Percentiles rank a stretch among this genome's conserved stretches.
phyloP scores from a whole-genome alignment of 2,329 filamentous ascomycete species.

The Seiridium cupressi region DNA sequence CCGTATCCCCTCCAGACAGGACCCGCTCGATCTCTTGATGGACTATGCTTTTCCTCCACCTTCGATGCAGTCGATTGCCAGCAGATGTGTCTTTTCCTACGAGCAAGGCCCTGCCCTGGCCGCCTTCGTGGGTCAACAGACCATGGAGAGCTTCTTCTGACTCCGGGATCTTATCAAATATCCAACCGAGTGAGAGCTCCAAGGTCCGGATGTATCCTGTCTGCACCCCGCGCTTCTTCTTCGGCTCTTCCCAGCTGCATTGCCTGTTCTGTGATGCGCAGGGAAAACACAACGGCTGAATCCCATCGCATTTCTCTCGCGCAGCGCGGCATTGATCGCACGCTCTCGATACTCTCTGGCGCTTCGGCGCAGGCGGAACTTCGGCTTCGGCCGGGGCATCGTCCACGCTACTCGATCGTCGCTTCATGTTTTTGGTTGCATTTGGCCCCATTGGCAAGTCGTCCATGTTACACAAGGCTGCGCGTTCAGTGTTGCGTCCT shows the following conservation, averaged over 20 bases:
- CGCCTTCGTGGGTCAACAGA: slow-evolving; percentile 46
- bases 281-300: slow-evolving; percentile 64
- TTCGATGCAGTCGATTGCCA: slow-evolving; percentile 56
- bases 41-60: slow-evolving; percentile 62
- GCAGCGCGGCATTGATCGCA: slow-evolving; percentile 68
- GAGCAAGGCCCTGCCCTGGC: slow-evolving; percentile 42
- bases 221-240: slow-evolving; percentile 75
- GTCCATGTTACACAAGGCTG: background rate
- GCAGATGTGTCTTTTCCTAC: slow-evolving; percentile 48
- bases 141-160: slow-evolving; percentile 56
- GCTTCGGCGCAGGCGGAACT: slow-evolving; percentile 43
- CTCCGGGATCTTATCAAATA: slow-evolving; percentile 61
- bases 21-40: slow-evolving; percentile 62
- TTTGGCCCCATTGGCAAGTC: background rate
- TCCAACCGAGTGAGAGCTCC: slow-evolving; percentile 65
- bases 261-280: slow-evolving; percentile 61
- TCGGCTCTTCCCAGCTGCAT: slow-evolving; percentile 71
- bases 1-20: slow-evolving; percentile 45
- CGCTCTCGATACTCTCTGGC: slow-evolving; percentile 65
- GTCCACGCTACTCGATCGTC: slow-evolving; percentile 19
- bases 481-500: background rate
- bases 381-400: slow-evolving; percentile 9
- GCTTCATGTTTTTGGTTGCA: slow-evolving; percentile 23
- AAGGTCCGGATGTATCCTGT: slow-evolving; percentile 77
- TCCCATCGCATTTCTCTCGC: slow-evolving; percentile 72